A percentile compares a stretch with the other conserved stretches of the same genome.
These are phyloP conservation scores for Elaeis oleifera DNA, from an alignment of 202 grass and related monocot species.

Conservation along the genomic window DNA sequence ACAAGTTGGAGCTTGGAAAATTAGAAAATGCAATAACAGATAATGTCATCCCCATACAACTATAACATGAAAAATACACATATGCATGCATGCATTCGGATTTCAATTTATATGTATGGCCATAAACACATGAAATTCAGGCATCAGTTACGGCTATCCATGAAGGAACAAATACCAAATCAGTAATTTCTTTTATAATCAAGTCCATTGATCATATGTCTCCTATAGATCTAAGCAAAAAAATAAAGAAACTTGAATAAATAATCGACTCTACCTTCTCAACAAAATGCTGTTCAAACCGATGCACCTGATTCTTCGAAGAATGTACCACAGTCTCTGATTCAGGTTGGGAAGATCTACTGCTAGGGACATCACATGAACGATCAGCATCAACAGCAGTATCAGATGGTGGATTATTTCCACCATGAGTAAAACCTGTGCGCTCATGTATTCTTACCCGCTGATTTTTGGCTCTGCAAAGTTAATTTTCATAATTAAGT, in stretches of 20 bases:
- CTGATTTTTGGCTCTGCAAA: conserved; percentile 41
- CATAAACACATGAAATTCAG: too few species aligned
- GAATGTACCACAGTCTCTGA: conserved; percentile 43
- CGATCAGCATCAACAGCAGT: conserved; percentile 34
- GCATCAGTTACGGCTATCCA: too few species aligned
- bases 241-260: conserved; percentile 1
- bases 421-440: conserved; percentile 26
- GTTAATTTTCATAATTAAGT: conserved; percentile 9
- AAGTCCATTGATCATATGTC: too few species aligned
- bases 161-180: too few species aligned
- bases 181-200: too few species aligned
- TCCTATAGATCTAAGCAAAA: neutral
- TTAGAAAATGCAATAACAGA: too few species aligned
- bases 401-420: conserved; percentile 41
- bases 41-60: too few species aligned
- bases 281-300: conserved; percentile 22
- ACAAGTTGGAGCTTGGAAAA: too few species aligned
- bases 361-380: conserved; percentile 27
- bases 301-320: conserved; percentile 46
- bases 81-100: too few species aligned
- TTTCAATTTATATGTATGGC: too few species aligned
- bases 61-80: too few species aligned
- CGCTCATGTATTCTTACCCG: conserved; percentile 38
- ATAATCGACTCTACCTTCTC: conserved; percentile 18
- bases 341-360: conserved; percentile 39